Conservation (phyloP, 768 basidiomycete species). For the Sarcomyxa edulis region DNA sequence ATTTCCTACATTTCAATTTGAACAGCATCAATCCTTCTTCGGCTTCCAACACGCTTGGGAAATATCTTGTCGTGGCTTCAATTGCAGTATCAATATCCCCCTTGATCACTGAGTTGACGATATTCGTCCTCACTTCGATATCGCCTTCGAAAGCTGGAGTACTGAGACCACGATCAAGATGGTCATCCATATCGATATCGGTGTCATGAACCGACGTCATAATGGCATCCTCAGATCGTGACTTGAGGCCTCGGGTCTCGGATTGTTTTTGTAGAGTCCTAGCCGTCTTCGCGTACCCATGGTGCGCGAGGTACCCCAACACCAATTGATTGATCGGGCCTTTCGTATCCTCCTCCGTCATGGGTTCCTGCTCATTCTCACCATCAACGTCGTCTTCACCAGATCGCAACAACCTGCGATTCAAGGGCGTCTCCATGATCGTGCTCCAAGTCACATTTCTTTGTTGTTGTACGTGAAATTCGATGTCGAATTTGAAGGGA, state of each 20-base stretch:
- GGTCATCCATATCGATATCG: slow-evolving; percentile 47
- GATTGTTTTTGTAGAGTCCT: slow-evolving; percentile 56
- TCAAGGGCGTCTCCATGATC: slow-evolving; percentile 55
- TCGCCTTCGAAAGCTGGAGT: slow-evolving; percentile 35
- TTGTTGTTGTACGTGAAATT: slow-evolving; percentile 73
- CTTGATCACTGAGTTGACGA: slow-evolving; percentile 60
- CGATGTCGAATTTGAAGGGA: slow-evolving; percentile 87
- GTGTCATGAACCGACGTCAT: slow-evolving; percentile 15
- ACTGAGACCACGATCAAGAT: slow-evolving; percentile 13
- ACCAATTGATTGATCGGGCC: slow-evolving; percentile 68
- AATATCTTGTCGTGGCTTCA: slow-evolving; percentile 44
- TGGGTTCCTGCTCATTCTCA: slow-evolving; percentile 17
- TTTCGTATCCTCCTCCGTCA: slow-evolving; percentile 48
- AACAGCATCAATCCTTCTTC: slow-evolving; percentile 72
- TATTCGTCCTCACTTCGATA: slow-evolving; percentile 63
- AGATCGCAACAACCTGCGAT: slow-evolving; percentile 20
- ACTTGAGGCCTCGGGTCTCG: slow-evolving; percentile 1
- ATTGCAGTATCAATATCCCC: slow-evolving; percentile 75
- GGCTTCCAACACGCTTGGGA: slow-evolving; percentile 59
- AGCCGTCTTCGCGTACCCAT: slow-evolving; percentile 75
- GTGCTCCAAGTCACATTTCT: slow-evolving; percentile 61
- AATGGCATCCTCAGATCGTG: too few relatives aligned
- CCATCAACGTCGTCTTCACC: slow-evolving; percentile 15
- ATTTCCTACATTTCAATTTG: slow-evolving; percentile 79
- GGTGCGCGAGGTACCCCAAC: slow-evolving; percentile 75